A percentile compares a stretch with the other conserved stretches of the same genome.
phyloP scores from a whole-genome alignment of 495 filamentous ascomycete genomes.

The Aspergillus panamensis region DNA sequence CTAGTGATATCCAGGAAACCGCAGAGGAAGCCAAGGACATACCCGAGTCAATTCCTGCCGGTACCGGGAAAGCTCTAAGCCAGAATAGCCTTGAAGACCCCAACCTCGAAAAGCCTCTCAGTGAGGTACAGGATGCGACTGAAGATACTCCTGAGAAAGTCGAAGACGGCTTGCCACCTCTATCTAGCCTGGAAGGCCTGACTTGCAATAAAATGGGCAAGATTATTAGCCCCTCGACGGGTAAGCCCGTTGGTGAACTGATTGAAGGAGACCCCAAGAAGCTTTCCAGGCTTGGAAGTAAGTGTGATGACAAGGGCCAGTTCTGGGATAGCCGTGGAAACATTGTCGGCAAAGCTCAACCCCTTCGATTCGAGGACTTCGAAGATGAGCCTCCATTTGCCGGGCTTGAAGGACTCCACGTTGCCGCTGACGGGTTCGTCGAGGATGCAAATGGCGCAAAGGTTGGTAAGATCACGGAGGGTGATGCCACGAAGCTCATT shows the following conservation, averaged over 20 bases:
- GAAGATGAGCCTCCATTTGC: constrained; percentile 60
- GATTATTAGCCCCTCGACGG: constrained; percentile 47
- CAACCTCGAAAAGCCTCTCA: constrained; percentile 23
- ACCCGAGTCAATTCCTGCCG: neutral
- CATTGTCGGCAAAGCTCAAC: constrained; percentile 56
- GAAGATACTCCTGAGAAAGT: constrained; percentile 28
- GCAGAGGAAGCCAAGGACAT: neutral
- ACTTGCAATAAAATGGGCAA: constrained; percentile 61
- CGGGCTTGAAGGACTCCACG: constrained; percentile 59
- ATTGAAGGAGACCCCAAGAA: constrained; percentile 59
- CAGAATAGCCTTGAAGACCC: constrained; percentile 21
- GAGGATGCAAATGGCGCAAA: constrained; percentile 57
- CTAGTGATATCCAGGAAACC: neutral
- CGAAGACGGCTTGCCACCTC: constrained; percentile 44
- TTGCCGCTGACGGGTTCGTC: constrained; percentile 56
- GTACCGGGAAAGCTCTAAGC: neutral
- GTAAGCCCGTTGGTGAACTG: constrained; percentile 55
- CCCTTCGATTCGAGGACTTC: constrained; percentile 55
- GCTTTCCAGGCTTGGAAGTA: constrained; percentile 50
- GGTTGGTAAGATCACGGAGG: constrained; percentile 57
- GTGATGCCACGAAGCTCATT: constrained; percentile 61
- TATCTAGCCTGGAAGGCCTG: constrained; percentile 59
- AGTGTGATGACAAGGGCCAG: constrained; percentile 59
- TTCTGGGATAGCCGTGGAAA: constrained; percentile 61
- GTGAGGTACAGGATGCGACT: constrained; percentile 24